phyloP scores from a whole-genome alignment of 352 stramenopile species.

The Phytophthora macrochlamydospora region DNA sequence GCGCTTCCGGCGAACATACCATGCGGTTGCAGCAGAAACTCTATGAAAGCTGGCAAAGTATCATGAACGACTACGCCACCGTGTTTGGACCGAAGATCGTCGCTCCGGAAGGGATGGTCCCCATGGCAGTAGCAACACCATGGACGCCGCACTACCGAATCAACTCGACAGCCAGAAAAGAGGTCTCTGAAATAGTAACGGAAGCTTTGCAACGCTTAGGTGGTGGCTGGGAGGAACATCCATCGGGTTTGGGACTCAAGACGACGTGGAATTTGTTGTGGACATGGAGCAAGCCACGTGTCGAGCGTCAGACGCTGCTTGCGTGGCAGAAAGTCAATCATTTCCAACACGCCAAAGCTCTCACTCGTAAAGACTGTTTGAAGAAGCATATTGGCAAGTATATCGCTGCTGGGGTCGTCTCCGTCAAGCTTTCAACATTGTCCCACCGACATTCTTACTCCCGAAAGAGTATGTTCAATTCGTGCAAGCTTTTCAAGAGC shows the following conservation, averaged over 20 bases:
- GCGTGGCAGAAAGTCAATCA: conserved; percentile 96
- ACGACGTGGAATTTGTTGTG: conserved; percentile 93
- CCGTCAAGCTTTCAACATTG: conserved; percentile 86
- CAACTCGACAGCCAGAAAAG: conserved; percentile 72
- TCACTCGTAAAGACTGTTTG: conserved; percentile 95
- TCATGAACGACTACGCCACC: conserved; percentile 88
- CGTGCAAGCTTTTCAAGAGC: conserved; percentile 83
- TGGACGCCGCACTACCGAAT: conserved; percentile 81
- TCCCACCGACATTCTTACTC: conserved; percentile 93
- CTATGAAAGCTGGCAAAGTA: conserved; percentile 81
- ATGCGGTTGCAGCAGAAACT: conserved; percentile 78
- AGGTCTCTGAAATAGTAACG: conserved; percentile 87
- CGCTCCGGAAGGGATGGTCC: conserved; percentile 37
- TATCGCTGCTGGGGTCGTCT: conserved; percentile 50
- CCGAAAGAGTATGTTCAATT: conserved; percentile 93
- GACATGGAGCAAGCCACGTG: conserved; percentile 90
- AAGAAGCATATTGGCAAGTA: conserved; percentile 88
- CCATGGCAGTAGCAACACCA: conserved; percentile 30
- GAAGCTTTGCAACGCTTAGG: conserved; percentile 58
- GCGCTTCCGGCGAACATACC: conserved; percentile 40
- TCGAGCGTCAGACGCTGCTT: conserved; percentile 84
- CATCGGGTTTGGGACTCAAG: conserved; percentile 80
- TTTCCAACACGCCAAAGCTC: conserved; percentile 88
- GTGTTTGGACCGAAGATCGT: conserved; percentile 67
- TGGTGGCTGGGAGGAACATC: conserved; percentile 75